phyloP scores from a whole-genome alignment of 176 grass and related monocot genomes.

The Saccharum officinarum region DNA sequence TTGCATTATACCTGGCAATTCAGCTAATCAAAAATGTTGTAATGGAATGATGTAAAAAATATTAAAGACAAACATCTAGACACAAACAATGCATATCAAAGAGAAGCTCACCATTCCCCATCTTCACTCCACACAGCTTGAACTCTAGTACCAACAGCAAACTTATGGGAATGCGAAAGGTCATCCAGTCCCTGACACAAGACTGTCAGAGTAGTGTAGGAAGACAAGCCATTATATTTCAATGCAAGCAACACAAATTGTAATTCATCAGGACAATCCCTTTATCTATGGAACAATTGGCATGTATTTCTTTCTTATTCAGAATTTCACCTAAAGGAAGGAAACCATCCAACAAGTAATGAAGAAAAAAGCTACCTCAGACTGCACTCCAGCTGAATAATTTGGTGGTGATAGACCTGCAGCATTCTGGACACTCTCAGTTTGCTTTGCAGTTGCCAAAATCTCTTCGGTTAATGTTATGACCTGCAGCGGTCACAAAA shows the following conservation, averaged over 20 bases:
- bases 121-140: slow-evolving; percentile 90
- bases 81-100: slow-evolving; percentile 20
- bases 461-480: slow-evolving; percentile 83
- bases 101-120: slow-evolving; percentile 65
- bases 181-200: slow-evolving; percentile 43
- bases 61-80: background rate
- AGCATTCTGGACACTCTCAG: slow-evolving; percentile 41
- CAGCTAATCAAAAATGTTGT: slow-evolving; percentile 44
- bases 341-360: background rate
- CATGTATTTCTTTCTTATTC: background rate
- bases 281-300: background rate
- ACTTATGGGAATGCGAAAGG: slow-evolving; percentile 44
- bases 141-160: slow-evolving; percentile 69
- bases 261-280: background rate
- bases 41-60: slow-evolving; percentile 13
- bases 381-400: slow-evolving; percentile 25
- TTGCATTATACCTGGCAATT: slow-evolving; percentile 88
- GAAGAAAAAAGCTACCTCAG: slow-evolving; percentile 43
- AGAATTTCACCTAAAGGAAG: background rate
- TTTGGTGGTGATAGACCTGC: slow-evolving; percentile 34
- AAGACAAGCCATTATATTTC: background rate
- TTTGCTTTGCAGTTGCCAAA: slow-evolving; percentile 72
- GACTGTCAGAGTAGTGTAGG: background rate
- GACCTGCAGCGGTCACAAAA: slow-evolving; percentile 50
- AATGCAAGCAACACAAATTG: slow-evolving; percentile 1